A percentile compares a stretch with the other conserved stretches of the same genome.
Evolutionary conservation across 305 asterid species (phyloP).

Genomic region (Solanum aculeatissimum): DNA sequence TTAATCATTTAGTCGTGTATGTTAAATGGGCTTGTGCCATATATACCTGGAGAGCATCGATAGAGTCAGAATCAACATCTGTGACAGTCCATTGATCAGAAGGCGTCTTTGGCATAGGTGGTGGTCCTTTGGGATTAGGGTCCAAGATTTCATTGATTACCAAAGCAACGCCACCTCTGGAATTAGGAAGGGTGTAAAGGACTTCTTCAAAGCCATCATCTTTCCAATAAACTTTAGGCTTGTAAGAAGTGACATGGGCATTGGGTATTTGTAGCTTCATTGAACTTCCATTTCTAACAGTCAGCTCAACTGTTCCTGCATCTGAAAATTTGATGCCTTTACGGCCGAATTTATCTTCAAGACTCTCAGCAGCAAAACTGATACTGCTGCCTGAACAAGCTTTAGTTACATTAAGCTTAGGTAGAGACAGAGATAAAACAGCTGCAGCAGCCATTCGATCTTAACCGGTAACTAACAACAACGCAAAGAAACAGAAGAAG

Average conservation of each 20-base stretch:
- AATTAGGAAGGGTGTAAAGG: slow-evolving; percentile 34
- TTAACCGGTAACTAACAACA: background rate
- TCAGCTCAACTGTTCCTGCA: slow-evolving; percentile 39
- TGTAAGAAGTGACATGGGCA: slow-evolving; percentile 65
- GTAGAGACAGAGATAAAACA: slow-evolving; percentile 35
- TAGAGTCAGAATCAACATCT: slow-evolving; percentile 72
- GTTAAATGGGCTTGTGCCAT: background rate
- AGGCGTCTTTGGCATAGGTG: background rate
- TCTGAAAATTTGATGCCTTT: slow-evolving; percentile 56
- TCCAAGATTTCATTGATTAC: slow-evolving; percentile 30
- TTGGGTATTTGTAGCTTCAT: slow-evolving; percentile 45
- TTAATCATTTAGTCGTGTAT: background rate
- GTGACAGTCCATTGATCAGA: slow-evolving; percentile 44
- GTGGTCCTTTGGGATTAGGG: slow-evolving; percentile 11
- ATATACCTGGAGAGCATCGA: slow-evolving; percentile 66
- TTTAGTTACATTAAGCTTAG: slow-evolving; percentile 11
- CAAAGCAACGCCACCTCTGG: slow-evolving; percentile 63
- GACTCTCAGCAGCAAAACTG: slow-evolving; percentile 16
- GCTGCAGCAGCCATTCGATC: slow-evolving; percentile 38
- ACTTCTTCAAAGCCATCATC: slow-evolving; percentile 80
- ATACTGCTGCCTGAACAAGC: slow-evolving; percentile 8
- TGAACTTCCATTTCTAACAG: slow-evolving; percentile 74
- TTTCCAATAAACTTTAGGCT: slow-evolving; percentile 81
- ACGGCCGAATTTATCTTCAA: slow-evolving; percentile 51
- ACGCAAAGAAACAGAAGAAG: background rate